Percentiles rank a stretch among this genome's conserved stretches.
phyloP scores from a whole-genome alignment of 495 filamentous ascomycete genomes.

The Lichenothelia convexa region DNA sequence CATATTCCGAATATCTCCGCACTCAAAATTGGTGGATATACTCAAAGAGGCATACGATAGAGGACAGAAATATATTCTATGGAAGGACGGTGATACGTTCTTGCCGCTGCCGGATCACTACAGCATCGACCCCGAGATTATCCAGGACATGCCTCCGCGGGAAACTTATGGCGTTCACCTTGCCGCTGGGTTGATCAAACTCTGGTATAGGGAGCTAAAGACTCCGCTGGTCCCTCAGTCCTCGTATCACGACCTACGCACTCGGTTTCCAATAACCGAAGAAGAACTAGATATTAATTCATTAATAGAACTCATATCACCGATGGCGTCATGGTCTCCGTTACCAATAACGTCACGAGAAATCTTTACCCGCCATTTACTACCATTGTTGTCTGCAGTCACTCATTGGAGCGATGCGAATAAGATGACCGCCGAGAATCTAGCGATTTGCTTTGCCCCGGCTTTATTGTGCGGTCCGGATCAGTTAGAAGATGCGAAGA shows the following conservation, averaged over 20 bases:
- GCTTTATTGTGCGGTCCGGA: constrained; percentile 25
- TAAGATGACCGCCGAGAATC: constrained; percentile 33
- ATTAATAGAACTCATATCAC: constrained; percentile 18
- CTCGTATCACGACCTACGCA: constrained; percentile 23
- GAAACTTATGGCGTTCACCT: constrained; percentile 32
- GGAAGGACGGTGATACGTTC: constrained; percentile 22
- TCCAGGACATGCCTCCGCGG: constrained; percentile 25
- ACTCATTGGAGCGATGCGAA: constrained; percentile 25
- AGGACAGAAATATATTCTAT: constrained; percentile 31
- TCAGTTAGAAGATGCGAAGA: constrained; percentile 28
- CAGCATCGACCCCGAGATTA: constrained; percentile 9
- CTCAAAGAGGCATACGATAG: constrained; percentile 35
- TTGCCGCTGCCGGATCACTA: constrained; percentile 12
- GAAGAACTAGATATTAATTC: constrained; percentile 4
- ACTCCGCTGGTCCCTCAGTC: constrained; percentile 30
- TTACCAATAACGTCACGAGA: constrained; percentile 21
- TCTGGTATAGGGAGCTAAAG: constrained; percentile 35
- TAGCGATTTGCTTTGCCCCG: constrained; percentile 33
- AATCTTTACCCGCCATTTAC: constrained; percentile 30
- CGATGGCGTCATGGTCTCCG: constrained; percentile 23
- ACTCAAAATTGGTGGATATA: constrained; percentile 26
- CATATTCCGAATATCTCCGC: constrained; percentile 32
- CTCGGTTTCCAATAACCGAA: constrained; percentile 12
- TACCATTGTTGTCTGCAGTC: constrained; percentile 31
- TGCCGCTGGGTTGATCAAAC: constrained; percentile 33